Percentiles rank a stretch among this genome's conserved stretches.
phyloP scores from a whole-genome alignment of 2,329 filamentous ascomycete genomes.

The Coniochaeta hoffmannii region DNA sequence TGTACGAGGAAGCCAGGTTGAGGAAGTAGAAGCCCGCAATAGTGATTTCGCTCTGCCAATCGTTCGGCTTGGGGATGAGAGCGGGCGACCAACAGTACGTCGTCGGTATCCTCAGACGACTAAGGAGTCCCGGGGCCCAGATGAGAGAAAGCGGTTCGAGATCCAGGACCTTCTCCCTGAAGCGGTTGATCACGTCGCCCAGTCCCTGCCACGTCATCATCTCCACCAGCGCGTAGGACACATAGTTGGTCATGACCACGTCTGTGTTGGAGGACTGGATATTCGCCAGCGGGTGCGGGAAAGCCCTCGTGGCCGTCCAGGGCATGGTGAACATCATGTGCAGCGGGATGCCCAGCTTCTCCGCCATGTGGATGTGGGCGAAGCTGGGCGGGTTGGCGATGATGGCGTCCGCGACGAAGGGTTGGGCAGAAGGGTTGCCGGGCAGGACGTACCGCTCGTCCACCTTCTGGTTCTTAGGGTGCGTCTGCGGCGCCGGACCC shows the following conservation, averaged over 20 bases:
- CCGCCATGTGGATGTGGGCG: constrained; percentile 67
- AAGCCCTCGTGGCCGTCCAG: constrained; percentile 78
- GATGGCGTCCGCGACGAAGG: constrained; percentile 78
- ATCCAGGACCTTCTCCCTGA: constrained; percentile 66
- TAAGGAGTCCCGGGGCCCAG: constrained; percentile 75
- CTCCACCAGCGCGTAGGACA: constrained; percentile 78
- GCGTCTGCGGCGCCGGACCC: constrained; percentile 39
- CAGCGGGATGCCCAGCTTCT: constrained; percentile 66
- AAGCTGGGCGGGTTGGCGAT: constrained; percentile 75
- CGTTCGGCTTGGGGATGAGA: constrained; percentile 50
- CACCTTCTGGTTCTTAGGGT: constrained; percentile 38
- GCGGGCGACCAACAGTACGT: constrained; percentile 90
- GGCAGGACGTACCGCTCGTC: constrained; percentile 36
- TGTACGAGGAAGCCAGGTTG: constrained; percentile 58
- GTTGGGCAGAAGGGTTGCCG: constrained; percentile 37
- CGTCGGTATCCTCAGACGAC: constrained; percentile 68
- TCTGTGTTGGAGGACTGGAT: constrained; percentile 72
- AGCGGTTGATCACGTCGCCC: constrained; percentile 85
- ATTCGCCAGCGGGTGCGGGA: constrained; percentile 81
- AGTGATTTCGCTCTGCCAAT: constrained; percentile 66
- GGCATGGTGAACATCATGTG: constrained; percentile 97
- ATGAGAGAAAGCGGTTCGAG: constrained; percentile 72
- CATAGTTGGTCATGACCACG: constrained; percentile 68
- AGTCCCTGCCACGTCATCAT: constrained; percentile 92
- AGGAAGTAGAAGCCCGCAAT: constrained; percentile 75